Conservation (phyloP, 352 stramenopile species). For the Phytophthora citricola region DNA sequence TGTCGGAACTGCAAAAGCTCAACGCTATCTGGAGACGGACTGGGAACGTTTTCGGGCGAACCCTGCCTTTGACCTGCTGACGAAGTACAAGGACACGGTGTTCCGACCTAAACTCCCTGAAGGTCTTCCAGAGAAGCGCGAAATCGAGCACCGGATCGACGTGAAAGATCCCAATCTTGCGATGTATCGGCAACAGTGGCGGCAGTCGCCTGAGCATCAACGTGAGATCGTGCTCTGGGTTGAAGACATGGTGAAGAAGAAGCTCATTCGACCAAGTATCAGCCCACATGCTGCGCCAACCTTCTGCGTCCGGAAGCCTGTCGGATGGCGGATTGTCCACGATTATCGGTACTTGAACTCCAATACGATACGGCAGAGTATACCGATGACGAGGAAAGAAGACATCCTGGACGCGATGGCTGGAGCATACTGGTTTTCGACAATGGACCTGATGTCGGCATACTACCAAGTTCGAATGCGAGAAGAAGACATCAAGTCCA, state of each 20-base stretch:
- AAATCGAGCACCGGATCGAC: slow-evolving; percentile 10
- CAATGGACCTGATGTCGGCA: slow-evolving; percentile 25
- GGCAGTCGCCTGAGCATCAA: slow-evolving; percentile 22
- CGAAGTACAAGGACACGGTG: slow-evolving; percentile 7
- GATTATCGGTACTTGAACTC: slow-evolving; percentile 6
- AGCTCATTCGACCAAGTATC: slow-evolving; percentile 14
- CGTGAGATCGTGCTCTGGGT: slow-evolving; percentile 6
- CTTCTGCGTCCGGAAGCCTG: slow-evolving; percentile 22
- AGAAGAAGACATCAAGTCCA: background rate
- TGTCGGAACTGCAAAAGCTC: background rate
- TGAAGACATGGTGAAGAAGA: background rate
- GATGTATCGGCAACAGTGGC: slow-evolving; percentile 18
- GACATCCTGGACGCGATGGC: background rate
- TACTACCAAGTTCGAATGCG: slow-evolving; percentile 38
- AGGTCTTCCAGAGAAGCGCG: slow-evolving; percentile 5
- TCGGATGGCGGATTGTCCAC: slow-evolving; percentile 7
- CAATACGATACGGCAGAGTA: slow-evolving; percentile 4
- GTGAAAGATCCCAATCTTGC: slow-evolving; percentile 2
- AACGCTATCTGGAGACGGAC: slow-evolving; percentile 16
- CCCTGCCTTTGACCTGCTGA: slow-evolving; percentile 3
- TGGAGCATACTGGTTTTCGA: slow-evolving; percentile 3
- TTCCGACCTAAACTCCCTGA: slow-evolving; percentile 5
- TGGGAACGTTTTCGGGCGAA: slow-evolving; percentile 9
- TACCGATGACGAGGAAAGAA: slow-evolving; percentile 1
- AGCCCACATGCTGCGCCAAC: slow-evolving; percentile 7